Base-by-base conservation (phyloP, 768 basidiomycete genomes). In the Chalciporus chontae region DNA sequence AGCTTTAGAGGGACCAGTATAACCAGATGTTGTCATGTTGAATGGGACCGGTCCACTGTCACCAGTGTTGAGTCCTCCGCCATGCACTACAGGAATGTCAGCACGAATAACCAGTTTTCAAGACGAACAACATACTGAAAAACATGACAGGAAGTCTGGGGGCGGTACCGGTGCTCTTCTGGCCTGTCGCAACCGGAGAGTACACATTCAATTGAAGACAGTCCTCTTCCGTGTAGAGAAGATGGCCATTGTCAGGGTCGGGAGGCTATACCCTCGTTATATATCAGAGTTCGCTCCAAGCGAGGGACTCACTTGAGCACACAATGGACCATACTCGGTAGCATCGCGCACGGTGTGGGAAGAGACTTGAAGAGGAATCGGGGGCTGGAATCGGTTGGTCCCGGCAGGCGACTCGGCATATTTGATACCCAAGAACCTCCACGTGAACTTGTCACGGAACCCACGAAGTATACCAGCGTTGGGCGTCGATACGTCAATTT, bases 111-210 rank as follows among this genome's bases (percentile, higher is more conserved):
- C 10, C 29, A 11, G 3, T 31, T 10, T 9, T 31, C 29, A 31
- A 31, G 10, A 21, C n/a, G 29, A 29, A 49, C 29, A 17, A 40
- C 37, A 11, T 10, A 41, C 40, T 14, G 7, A 46, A 19, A 37
- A 62, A 61, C 61, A 61, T 61, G 3, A 61, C 60, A 10, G 51
- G 60, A 14, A 56, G 51, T 29, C 49, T 63, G 5, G 44, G 47
- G 7, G 18, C 40, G 8, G 6, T 31, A n/a, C 34, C 47, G 23
- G 8, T 8, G n/a, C 19, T 5, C 10, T 8, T 21, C 11, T 38
- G 24, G 27, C 32, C 40, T 8, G 17, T 10, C 21, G 26, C 52
- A 15, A 53, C 29, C 15, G 60, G 58, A 29, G 50, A 52, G 36
- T 50, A 62, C 7, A 62, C 43, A 40, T 62, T 62, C 42, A 62